Conservation (phyloP, 148 eudicot species). For the Fagopyrum esculentum region DNA sequence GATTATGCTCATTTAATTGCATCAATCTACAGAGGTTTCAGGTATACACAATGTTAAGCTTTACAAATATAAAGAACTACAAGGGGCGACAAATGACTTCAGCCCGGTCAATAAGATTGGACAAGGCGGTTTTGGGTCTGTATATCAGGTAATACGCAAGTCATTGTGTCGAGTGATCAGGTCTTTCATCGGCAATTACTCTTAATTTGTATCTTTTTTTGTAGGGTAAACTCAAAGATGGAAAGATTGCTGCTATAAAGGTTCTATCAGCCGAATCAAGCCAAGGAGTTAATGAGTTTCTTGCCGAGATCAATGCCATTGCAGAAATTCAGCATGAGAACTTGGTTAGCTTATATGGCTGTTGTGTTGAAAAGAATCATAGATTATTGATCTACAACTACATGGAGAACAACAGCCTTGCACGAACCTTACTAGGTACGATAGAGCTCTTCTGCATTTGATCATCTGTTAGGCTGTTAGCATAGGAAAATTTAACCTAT, state of each 20-base stretch:
- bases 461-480: background rate
- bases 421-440: slow-evolving; percentile 39
- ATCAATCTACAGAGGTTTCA: slow-evolving; percentile 24
- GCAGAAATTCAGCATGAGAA: slow-evolving; percentile 38
- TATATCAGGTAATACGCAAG: slow-evolving; percentile 33
- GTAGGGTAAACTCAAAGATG: slow-evolving; percentile 46
- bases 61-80: slow-evolving; percentile 35
- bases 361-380: slow-evolving; percentile 39
- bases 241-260: slow-evolving; percentile 43
- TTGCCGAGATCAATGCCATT: slow-evolving; percentile 43
- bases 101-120: slow-evolving; percentile 33
- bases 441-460: too few species aligned
- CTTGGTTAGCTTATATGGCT: slow-evolving; percentile 46
- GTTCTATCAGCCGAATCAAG: slow-evolving; percentile 43
- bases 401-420: slow-evolving; percentile 49
- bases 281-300: slow-evolving; percentile 43
- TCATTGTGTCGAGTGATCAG: background rate
- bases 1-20: background rate
- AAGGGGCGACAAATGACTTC: slow-evolving; percentile 38
- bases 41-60: slow-evolving; percentile 29
- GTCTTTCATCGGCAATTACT: background rate
- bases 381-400: slow-evolving; percentile 47
- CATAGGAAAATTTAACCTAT: background rate
- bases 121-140: slow-evolving; percentile 55
- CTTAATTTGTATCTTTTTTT: slow-evolving; percentile 1